Evolutionary conservation across 148 eudicot species (phyloP).

Genomic region (Chenopodium album): DNA sequence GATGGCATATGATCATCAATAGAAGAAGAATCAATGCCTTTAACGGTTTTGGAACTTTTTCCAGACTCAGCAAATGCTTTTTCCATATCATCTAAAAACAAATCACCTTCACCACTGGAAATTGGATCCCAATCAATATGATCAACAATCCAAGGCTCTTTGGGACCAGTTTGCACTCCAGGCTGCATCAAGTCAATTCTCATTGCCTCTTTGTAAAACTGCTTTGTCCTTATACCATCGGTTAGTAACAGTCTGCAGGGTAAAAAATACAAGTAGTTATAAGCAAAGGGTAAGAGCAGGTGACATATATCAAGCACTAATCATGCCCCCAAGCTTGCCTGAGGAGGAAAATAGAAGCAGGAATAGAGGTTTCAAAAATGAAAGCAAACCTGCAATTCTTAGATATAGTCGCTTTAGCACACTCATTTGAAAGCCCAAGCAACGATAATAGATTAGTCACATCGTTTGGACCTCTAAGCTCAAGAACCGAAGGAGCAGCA

Average conservation of each 20-base stretch:
- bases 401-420: conserved; percentile 81
- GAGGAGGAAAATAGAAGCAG: neutral
- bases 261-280: neutral
- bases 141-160: conserved; percentile 52
- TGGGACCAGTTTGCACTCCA: conserved; percentile 31
- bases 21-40: conserved; percentile 54
- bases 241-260: conserved; percentile 57
- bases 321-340: neutral
- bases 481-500: conserved; percentile 76
- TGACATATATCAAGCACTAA: neutral
- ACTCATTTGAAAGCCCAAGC: conserved; percentile 74
- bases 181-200: conserved; percentile 66
- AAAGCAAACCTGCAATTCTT: conserved; percentile 76
- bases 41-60: conserved; percentile 41
- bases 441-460: conserved; percentile 65
- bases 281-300: neutral
- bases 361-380: neutral
- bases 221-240: conserved; percentile 70
- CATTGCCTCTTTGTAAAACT: conserved; percentile 70
- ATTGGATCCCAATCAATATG: conserved; percentile 90
- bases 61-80: conserved; percentile 58
- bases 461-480: conserved; percentile 90
- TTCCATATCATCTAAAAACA: conserved; percentile 80
- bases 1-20: conserved; percentile 34
- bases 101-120: conserved; percentile 90